Base-by-base conservation (phyloP, 2,329 filamentous ascomycete species). In the Drechslerella dactyloides region DNA sequence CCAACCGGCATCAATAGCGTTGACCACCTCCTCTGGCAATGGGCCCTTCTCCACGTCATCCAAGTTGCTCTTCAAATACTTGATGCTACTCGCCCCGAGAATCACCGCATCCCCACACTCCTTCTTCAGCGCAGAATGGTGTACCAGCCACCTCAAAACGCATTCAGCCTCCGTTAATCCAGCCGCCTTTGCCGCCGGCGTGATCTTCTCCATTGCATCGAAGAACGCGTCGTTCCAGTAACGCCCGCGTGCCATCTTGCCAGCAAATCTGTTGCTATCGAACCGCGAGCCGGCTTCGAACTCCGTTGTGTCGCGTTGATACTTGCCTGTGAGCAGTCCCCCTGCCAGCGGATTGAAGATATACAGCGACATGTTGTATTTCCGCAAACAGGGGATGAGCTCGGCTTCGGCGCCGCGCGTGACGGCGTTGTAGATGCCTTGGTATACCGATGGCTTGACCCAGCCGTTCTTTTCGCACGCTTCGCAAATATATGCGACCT, bases 401-500 rank as follows among this genome's bases (percentile, higher is more conserved):
- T 94, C 90, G 0, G 84, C 78, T 78, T 94, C 91, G 73, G 93
- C 87, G 60, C 85, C 85, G 62, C 91, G 86, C 23, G 87, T 90
- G 75, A 93, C 89, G 62, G 85, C 86, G 79, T 93, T 93, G 80
- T 93, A 93, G 89, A 96, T 93, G 76, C 84, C 92, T 80, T 94
- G 91, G 80, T 90, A 96, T 62, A 96, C 86, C 0, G 89, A 91
- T 0, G 91, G 91, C 46, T 88, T 86, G 15, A 96, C 89, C 90
- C 90, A 96, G 73, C 86, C 85, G 77, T 90, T 88, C 80, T 89
- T 87, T 76, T 89, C 89, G 83, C 90, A 93, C 37, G 87, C 88
- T 79, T 91, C 85, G 64, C 89, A 89, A 8, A 96, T 85, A 81
- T 96, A 92, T 0, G 91, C 91, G 7, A 96, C 89, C 78, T 96